phyloP scores from a whole-genome alignment of 805 yeast genomes.

The Wickerhamiella siamensis region DNA sequence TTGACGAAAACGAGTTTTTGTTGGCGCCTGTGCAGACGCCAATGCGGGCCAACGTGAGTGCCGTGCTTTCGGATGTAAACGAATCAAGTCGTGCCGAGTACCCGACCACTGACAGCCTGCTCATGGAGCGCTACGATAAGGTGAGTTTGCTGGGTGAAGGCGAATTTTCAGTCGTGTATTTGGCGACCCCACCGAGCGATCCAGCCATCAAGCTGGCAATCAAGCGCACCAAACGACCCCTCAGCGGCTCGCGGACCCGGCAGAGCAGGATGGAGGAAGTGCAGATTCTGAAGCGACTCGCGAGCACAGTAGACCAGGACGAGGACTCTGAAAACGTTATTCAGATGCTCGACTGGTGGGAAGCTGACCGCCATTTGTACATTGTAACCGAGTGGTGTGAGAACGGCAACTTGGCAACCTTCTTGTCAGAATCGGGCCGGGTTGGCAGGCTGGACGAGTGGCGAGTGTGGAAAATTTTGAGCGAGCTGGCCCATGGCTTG shows the following conservation, averaged over 20 bases:
- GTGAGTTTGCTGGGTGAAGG: constrained; percentile 69
- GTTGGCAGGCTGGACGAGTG: constrained; percentile 80
- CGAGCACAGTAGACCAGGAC: constrained; percentile 23
- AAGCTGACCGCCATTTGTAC: constrained; percentile 51
- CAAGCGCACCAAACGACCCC: constrained; percentile 63
- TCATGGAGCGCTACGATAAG: constrained; percentile 41
- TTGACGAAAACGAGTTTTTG: not conserved
- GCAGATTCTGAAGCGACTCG: constrained; percentile 33
- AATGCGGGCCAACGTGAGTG: not conserved
- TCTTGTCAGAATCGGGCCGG: constrained; percentile 62
- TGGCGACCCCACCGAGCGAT: constrained; percentile 30
- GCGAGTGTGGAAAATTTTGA: constrained; percentile 92
- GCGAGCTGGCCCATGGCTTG: constrained; percentile 65
- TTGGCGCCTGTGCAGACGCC: not conserved
- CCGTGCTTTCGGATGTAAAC: not conserved
- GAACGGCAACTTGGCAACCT: constrained; percentile 77
- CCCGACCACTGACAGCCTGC: constrained; percentile 16
- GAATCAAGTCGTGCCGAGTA: not conserved
- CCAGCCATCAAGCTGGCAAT: constrained; percentile 49
- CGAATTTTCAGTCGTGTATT: constrained; percentile 79
- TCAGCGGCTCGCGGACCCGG: constrained; percentile 41
- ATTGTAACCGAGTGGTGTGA: constrained; percentile 94
- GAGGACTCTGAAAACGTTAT: constrained; percentile 70
- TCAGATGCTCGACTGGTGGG: constrained; percentile 77
- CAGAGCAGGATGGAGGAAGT: constrained; percentile 60